phyloP scores from a whole-genome alignment of 2,329 filamentous ascomycete genomes.

The Plectosphaerella cucumerina region DNA sequence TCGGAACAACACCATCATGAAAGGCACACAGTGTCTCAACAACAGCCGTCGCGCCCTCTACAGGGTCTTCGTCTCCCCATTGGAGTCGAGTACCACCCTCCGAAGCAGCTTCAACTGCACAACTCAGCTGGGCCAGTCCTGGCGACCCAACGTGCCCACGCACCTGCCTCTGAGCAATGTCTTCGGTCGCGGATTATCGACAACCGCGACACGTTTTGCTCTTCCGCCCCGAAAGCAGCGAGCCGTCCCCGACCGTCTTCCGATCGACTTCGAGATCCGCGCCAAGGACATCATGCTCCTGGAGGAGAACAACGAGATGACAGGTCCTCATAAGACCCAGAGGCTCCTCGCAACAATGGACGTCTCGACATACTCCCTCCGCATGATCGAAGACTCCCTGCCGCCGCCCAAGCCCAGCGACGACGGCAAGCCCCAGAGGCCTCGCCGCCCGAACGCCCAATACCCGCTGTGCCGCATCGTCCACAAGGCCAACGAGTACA shows the following conservation, averaged over 20 bases:
- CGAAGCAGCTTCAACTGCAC: constrained; percentile 15
- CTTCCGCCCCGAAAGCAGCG: constrained; percentile 17
- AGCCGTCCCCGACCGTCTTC: constrained; percentile 25
- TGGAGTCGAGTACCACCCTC: constrained; percentile 20
- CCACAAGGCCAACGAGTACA: constrained; percentile 45
- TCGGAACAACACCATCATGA: constrained; percentile 27
- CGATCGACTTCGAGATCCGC: constrained; percentile 40
- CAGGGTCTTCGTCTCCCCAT: constrained; percentile 38
- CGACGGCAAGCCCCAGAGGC: constrained; percentile 8
- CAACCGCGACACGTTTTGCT: constrained; percentile 17
- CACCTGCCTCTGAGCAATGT: constrained; percentile 2
- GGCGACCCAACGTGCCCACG: not conserved
- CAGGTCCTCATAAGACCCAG: constrained; percentile 31
- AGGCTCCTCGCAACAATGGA: constrained; percentile 37
- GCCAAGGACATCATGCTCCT: constrained; percentile 38
- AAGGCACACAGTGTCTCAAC: constrained; percentile 31
- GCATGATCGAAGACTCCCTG: constrained; percentile 33
- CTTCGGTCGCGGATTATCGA: not conserved
- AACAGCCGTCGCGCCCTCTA: constrained; percentile 42
- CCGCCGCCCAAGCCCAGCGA: constrained; percentile 22
- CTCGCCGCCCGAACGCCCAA: constrained; percentile 14
- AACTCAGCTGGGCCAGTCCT: not conserved
- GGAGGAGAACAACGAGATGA: constrained; percentile 30
- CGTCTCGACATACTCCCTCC: constrained; percentile 29
- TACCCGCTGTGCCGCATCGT: constrained; percentile 68